Percentiles rank a stretch among this genome's conserved stretches.
These are phyloP conservation scores for Apiotrichum montevideense DNA, from an alignment of 1,284 basidiomycete genomes.

Conservation along the genomic window DNA sequence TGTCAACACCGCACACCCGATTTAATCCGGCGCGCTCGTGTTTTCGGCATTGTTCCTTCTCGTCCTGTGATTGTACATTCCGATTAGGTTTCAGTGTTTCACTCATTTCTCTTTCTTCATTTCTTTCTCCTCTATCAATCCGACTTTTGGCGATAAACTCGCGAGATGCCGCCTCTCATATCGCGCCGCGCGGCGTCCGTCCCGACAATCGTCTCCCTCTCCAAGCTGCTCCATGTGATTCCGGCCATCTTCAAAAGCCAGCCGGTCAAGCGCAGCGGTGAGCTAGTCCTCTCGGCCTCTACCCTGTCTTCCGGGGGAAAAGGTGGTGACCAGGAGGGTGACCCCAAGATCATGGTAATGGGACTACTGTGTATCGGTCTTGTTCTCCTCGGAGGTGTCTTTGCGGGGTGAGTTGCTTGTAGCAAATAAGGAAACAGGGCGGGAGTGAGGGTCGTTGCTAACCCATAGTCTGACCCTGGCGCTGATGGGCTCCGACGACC, in stretches of 20 bases:
- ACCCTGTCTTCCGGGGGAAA: background rate
- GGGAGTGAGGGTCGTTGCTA: background rate
- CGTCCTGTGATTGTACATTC: too few species aligned
- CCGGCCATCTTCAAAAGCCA: conserved; percentile 8
- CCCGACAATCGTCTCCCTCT: conserved; percentile 34
- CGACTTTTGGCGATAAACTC: background rate
- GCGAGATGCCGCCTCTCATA: conserved; percentile 18
- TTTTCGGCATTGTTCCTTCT: too few species aligned
- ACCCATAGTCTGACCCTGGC: conserved; percentile 65
- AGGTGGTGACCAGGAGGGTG: conserved; percentile 33
- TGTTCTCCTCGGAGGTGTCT: conserved; percentile 73
- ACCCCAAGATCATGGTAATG: conserved; percentile 57
- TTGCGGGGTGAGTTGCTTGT: conserved; percentile 63
- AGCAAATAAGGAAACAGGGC: too few species aligned
- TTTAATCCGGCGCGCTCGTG: too few species aligned
- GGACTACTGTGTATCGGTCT: conserved; percentile 59
- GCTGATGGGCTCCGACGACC: conserved; percentile 89
- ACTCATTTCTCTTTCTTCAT: background rate
- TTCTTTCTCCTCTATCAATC: background rate
- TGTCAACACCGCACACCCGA: too few species aligned
- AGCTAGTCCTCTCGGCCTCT: background rate
- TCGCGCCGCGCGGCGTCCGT: conserved; percentile 11
- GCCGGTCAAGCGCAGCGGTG: conserved; percentile 6
- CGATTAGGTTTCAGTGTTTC: too few species aligned
- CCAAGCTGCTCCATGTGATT: conserved; percentile 31